Evolutionary conservation across 192 early-diverging fungal species (phyloP).

Genomic region (Coemansia guatemalensis): DNA sequence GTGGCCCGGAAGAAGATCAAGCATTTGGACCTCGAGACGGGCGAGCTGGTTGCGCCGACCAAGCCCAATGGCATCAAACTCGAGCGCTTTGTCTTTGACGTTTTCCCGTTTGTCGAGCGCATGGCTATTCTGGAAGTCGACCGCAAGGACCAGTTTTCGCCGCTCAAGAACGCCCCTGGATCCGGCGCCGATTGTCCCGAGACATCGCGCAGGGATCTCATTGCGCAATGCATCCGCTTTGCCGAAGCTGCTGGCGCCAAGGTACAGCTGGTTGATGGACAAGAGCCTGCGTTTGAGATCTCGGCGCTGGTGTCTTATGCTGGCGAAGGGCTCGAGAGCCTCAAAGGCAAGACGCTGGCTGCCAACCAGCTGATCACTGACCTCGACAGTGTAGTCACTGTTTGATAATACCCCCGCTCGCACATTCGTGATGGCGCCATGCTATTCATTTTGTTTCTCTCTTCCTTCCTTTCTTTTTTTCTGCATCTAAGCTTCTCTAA

Average conservation of each 20-base stretch:
- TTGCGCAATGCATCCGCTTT: constrained; percentile 85
- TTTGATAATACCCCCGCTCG: constrained; percentile 11
- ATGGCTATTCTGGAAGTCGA: constrained; percentile 93
- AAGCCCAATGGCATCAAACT: constrained; percentile 97
- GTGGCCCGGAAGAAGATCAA: constrained; percentile 99
- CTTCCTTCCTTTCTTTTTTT: no score
- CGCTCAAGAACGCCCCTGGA: constrained; percentile 96
- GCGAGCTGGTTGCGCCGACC: constrained; percentile 66
- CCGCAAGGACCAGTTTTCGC: constrained; percentile 94
- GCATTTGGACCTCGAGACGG: constrained; percentile 75
- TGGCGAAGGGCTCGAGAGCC: constrained; percentile 87
- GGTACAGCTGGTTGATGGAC: constrained; percentile 57
- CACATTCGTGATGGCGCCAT: no score
- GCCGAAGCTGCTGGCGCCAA: constrained; percentile 81
- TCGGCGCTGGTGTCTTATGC: constrained; percentile 87
- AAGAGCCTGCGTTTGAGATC: constrained; percentile 70
- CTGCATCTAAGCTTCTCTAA: no score
- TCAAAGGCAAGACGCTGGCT: constrained; percentile 62
- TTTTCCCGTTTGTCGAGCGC: constrained; percentile 85
- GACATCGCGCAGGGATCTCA: constrained; percentile 86
- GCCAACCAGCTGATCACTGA: constrained; percentile 36
- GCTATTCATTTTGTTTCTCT: no score
- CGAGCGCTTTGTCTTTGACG: constrained; percentile 99
- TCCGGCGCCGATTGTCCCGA: constrained; percentile 86
- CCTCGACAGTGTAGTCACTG: constrained; percentile 23